Conservation (phyloP, 495 filamentous ascomycete species). For the Penicillium canariense region DNA sequence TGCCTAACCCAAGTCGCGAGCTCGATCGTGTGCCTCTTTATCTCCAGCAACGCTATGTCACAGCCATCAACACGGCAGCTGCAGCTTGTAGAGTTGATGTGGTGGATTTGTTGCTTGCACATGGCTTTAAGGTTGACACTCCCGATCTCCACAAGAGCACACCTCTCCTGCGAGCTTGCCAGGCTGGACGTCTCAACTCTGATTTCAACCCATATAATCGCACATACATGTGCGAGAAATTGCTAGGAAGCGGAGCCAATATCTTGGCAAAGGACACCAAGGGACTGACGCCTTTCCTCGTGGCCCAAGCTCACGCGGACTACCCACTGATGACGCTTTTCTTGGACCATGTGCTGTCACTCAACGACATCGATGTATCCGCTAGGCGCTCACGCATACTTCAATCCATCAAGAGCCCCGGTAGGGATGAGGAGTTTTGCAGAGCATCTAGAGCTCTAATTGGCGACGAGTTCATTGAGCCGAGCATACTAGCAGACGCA, state of each 20-base stretch:
- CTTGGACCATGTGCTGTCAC: background rate
- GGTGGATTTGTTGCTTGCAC: background rate
- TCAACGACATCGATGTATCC: background rate
- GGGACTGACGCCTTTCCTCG: background rate
- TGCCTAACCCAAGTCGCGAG: background rate
- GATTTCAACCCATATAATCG: background rate
- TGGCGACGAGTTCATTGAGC: conserved; percentile 1
- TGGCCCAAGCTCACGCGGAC: conserved; percentile 7
- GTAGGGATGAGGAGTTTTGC: background rate
- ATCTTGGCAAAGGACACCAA: background rate
- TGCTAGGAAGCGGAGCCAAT: conserved; percentile 4
- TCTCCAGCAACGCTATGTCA: background rate
- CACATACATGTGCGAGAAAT: conserved; percentile 6
- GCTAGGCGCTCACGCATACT: background rate
- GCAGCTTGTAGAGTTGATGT: conserved; percentile 2
- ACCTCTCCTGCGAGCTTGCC: conserved; percentile 4
- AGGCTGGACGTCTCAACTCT: background rate
- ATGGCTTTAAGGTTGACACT: background rate
- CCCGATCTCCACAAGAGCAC: conserved; percentile 1
- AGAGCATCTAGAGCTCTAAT: conserved; percentile 1
- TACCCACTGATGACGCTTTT: conserved; percentile 12
- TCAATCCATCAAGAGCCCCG: background rate
- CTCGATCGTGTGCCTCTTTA: background rate
- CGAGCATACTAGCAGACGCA: background rate
- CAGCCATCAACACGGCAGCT: conserved; percentile 1